These are phyloP conservation scores for Hyparrhenia diplandra DNA, from an alignment of 176 grass and related monocot genomes.

Conservation along the genomic window DNA sequence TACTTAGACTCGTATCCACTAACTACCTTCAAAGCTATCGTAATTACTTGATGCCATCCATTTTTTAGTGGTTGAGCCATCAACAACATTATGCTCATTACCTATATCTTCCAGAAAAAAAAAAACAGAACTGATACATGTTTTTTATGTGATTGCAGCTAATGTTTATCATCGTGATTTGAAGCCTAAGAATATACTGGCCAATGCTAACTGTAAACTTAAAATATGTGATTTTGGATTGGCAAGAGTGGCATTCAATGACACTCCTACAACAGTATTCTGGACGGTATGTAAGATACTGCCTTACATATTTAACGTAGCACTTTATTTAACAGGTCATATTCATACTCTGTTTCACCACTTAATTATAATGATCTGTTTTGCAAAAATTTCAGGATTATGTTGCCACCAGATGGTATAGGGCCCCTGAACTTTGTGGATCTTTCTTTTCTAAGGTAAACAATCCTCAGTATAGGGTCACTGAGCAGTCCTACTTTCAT, in stretches of 20 bases:
- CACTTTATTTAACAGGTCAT: background rate
- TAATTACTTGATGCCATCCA: background rate
- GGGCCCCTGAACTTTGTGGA: conserved; percentile 91
- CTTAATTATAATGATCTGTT: conserved; percentile 10
- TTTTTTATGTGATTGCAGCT: conserved; percentile 62
- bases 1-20: background rate
- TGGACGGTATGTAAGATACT: conserved; percentile 75
- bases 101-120: conserved; percentile 1
- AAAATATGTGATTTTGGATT: conserved; percentile 99
- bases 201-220: conserved; percentile 98
- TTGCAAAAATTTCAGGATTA: conserved; percentile 66
- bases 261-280: conserved; percentile 85
- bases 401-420: conserved; percentile 99
- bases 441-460: conserved; percentile 98
- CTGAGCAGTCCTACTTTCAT: background rate
- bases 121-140: background rate
- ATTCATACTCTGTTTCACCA: background rate
- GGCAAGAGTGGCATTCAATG: conserved; percentile 95
- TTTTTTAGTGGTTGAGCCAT: conserved; percentile 20
- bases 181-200: conserved; percentile 99
- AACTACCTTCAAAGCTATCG: background rate
- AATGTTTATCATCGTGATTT: conserved; percentile 99
- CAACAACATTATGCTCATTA: conserved; percentile 3
- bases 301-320: background rate
- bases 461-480: background rate